Conservation (phyloP, 2,329 filamentous ascomycete genomes). For the Aspergillus melleus region DNA sequence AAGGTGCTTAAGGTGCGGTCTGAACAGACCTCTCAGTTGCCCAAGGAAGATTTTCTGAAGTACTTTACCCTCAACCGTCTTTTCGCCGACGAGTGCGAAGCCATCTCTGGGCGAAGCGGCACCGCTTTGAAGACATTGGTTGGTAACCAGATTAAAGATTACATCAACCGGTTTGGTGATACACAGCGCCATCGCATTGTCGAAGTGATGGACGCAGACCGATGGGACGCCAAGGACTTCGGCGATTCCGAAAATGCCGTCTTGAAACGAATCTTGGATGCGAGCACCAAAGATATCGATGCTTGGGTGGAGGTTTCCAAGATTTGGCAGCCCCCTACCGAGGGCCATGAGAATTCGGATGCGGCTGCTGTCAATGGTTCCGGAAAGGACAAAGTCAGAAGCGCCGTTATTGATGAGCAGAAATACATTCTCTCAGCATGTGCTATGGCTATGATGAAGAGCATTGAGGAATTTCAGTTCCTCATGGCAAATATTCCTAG, state of each 20-base stretch:
- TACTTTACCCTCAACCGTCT: constrained; percentile 65
- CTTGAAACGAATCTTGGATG: constrained; percentile 56
- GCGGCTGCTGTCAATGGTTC: constrained; percentile 35
- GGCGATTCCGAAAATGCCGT: constrained; percentile 52
- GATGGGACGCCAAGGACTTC: constrained; percentile 67
- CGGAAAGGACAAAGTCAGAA: constrained; percentile 64
- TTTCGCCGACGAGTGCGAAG: constrained; percentile 67
- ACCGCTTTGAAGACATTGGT: constrained; percentile 61
- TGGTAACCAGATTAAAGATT: constrained; percentile 63
- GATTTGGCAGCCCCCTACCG: constrained; percentile 49
- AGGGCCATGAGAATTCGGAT: constrained; percentile 22
- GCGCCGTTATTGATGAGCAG: constrained; percentile 79
- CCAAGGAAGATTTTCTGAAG: constrained; percentile 58
- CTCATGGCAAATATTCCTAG: constrained; percentile 83
- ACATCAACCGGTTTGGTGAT: constrained; percentile 59
- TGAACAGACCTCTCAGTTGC: constrained; percentile 58
- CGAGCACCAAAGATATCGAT: constrained; percentile 59
- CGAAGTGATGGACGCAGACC: constrained; percentile 60
- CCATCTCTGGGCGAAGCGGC: constrained; percentile 62
- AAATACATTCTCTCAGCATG: constrained; percentile 83
- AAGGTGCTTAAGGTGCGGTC: constrained; percentile 65
- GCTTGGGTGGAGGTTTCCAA: constrained; percentile 54
- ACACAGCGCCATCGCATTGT: constrained; percentile 58
- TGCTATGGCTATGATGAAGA: constrained; percentile 75
- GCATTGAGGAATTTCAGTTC: constrained; percentile 79